Base-by-base conservation (phyloP, 2,329 filamentous ascomycete species). In the Fusarium sp. region DNA sequence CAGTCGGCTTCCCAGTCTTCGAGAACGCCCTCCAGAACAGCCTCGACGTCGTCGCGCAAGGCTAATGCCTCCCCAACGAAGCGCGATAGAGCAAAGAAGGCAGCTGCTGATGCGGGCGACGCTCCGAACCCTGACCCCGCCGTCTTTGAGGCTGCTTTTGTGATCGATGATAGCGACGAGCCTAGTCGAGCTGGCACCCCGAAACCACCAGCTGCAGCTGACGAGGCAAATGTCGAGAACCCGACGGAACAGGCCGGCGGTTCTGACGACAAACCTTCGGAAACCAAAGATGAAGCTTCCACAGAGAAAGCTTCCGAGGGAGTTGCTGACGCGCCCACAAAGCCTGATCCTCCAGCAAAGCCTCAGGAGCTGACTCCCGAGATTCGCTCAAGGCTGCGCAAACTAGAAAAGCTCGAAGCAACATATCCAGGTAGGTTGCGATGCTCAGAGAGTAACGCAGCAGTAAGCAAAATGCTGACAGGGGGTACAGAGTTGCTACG, bases 341-440 rank as follows among this genome's bases (percentile, higher is more conserved):
- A 74, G 33, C 40, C 71, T n/a, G 56, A 76, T 29, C 46, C 66
- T 31, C 57, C 66, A 49, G 63, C 71, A 11, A 64, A 63, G 24
- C 67, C 79, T 22, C 67, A 83, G 7, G 93, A 94, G 62, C 83
- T 98, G 35, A 89, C 94, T 0, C 88, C 91, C 5, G 94, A 98
- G 57, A 87, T 98, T 31, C 90, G 90, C 65, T 87, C 90, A 33
- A 95, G 92, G 80, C 84, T 98, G 73, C 90, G 93, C 69, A 96
- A 94, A 82, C 86, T 98, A n/a, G 95, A 97, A 66, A 98, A 95
- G 81, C 86, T 98, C 22, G 96, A 98, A 79, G 87, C 91, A 6
- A 94, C 93, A 66, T 98, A 98, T 82, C 91, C 94, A 80, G 94
- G 94, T 95, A 86, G 49, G 82, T 42, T 4, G 12, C 22, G 22